Evolutionary conservation across 2,329 filamentous ascomycete species (phyloP), one percentile per base, ranked within the genome.

Genomic region (Sclerotinia minor): DNA sequence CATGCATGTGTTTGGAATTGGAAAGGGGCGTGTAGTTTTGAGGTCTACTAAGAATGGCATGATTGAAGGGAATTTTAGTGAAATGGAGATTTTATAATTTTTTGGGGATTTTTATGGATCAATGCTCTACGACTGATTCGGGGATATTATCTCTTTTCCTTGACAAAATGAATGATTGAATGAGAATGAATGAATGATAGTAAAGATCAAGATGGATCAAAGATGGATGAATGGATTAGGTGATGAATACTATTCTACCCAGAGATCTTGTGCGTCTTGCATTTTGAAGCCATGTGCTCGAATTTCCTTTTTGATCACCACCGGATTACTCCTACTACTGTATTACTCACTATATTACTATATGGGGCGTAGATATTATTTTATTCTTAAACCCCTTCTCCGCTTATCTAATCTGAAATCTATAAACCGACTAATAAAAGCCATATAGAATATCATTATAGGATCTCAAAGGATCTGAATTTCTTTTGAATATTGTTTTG

Each of bases 1-100:
- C 61, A 44, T 24, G 35, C 52, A 54, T 64, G 44, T 57, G 61
- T 24, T 29, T 41, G 35, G 35, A 45, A 50, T 45, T 17, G 61
- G 35, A 54, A 64, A 64, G 24, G 21, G 24, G 21, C 35, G 57
- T 44, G 41, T 17, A 57, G 49, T 13, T 44, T 29, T 7, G 49
- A 45, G 38, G 35, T 44, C 21, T 45, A 57, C 5, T 19, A 64
- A 55, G 49, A n/a, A 32, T 44, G 50, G 19, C 45, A 38, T 19
- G 32, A 11, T 63, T 19, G 45, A 4, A 50, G 26, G n/a, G 32
- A 50, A 63, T 35, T 41, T 35, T 50, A 32, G 21, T 50, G 19
- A 21, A 21, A 35, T 21, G 38, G 59, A 29, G 15, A 29, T 32
- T 6, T 21, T 38, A 15, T 50, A 35, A 26, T 26, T 1, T 61